A percentile compares a stretch with the other conserved stretches of the same genome.
phyloP scores from a whole-genome alignment of 129 eudicot species.

The carrot (Daucus carota) region DH1_v3.0 NC_030387.2:37207501-37208000 shows the following conservation, averaged over 20 bases:
- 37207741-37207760: slow-evolving; percentile 35
- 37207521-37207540: slow-evolving; percentile 44
- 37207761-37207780: slow-evolving; percentile 42
- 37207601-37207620: too few species aligned
- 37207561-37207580: slow-evolving; percentile 64
- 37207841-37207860: slow-evolving; percentile 42
- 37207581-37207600: background rate
- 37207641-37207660: too few species aligned
- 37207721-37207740: slow-evolving; percentile 36
- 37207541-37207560: slow-evolving; percentile 56
- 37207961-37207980: slow-evolving; percentile 22
- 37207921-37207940: slow-evolving; percentile 35
- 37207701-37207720: slow-evolving; percentile 62
- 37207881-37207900: slow-evolving; percentile 33
- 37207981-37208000: slow-evolving; percentile 24
- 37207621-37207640: too few species aligned
- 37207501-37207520: slow-evolving; percentile 55
- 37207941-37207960: slow-evolving; percentile 37
- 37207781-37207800: slow-evolving; percentile 42
- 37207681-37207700: slow-evolving; percentile 49
- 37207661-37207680: slow-evolving; percentile 52
- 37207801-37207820: slow-evolving; percentile 42
- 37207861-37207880: slow-evolving; percentile 38
- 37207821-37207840: slow-evolving; percentile 56
- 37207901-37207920: slow-evolving; percentile 28